Percentiles rank a stretch among this genome's conserved stretches.
Conservation (phyloP, 768 basidiomycete genomes). For the Gloeopeniophorella convolvens region DNA sequence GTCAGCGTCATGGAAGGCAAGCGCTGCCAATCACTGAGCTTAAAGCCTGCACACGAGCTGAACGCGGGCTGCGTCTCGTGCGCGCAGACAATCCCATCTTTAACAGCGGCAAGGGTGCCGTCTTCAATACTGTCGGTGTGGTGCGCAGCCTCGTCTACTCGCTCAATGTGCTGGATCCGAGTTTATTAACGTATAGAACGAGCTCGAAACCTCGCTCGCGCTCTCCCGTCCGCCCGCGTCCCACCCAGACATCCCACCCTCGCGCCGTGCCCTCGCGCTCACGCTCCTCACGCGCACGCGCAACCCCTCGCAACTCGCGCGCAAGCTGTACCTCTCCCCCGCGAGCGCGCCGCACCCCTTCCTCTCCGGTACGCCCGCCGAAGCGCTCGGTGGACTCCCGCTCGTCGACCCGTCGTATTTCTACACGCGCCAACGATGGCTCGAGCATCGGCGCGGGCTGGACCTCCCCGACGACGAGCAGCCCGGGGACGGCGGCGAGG, state of each 20-base stretch:
- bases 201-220: slow-evolving; percentile 78
- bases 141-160: slow-evolving; percentile 31
- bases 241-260: slow-evolving; percentile 49
- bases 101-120: slow-evolving; percentile 75
- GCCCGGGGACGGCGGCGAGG: slow-evolving; percentile 29
- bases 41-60: background rate
- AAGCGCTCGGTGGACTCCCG: slow-evolving; percentile 48
- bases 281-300: slow-evolving; percentile 60
- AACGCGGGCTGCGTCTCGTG: background rate
- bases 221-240: slow-evolving; percentile 68
- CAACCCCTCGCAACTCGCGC: slow-evolving; percentile 69
- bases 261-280: slow-evolving; percentile 56
- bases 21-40: background rate
- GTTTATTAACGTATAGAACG: slow-evolving; percentile 46
- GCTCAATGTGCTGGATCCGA: background rate
- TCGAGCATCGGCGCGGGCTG: slow-evolving; percentile 65
- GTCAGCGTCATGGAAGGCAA: slow-evolving; percentile 61
- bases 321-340: slow-evolving; percentile 66
- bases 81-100: slow-evolving; percentile 67
- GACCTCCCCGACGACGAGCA: slow-evolving; percentile 65
- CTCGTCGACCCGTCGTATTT: slow-evolving; percentile 74
- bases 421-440: slow-evolving; percentile 70
- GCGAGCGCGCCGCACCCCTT: slow-evolving; percentile 57
- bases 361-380: slow-evolving; percentile 60
- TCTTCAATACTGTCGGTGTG: slow-evolving; percentile 77